Evolutionary conservation across 768 basidiomycete genomes (phyloP).

Genomic region (Suillus cothurnatus): DNA sequence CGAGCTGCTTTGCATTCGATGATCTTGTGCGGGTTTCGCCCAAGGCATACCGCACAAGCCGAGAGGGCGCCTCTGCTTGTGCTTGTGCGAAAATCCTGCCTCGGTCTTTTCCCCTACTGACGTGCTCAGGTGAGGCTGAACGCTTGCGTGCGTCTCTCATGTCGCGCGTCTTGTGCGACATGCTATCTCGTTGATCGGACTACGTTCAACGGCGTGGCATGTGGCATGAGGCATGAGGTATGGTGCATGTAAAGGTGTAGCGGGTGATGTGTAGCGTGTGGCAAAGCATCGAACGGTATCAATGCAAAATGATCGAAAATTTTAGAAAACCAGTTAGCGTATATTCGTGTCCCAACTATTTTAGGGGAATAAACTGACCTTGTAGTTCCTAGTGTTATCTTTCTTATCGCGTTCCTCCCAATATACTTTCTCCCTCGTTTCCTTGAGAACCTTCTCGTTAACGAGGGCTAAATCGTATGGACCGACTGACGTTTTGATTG

Average conservation of each 20-base stretch:
- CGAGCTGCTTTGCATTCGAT: too few relatives aligned
- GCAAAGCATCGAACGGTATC: too few relatives aligned
- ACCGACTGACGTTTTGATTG: accelerated
- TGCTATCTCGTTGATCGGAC: too few relatives aligned
- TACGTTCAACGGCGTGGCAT: too few relatives aligned
- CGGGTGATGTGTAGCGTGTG: too few relatives aligned
- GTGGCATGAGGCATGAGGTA: too few relatives aligned
- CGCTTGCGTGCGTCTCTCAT: neutral
- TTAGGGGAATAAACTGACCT: neutral
- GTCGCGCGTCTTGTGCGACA: too few relatives aligned
- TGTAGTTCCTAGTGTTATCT: neutral
- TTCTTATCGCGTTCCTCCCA: neutral
- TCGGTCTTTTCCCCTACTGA: too few relatives aligned
- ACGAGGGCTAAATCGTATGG: accelerated
- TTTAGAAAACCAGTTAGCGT: too few relatives aligned
- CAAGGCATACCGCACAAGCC: neutral
- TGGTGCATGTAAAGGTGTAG: too few relatives aligned
- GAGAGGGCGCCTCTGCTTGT: neutral
- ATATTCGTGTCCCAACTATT: too few relatives aligned
- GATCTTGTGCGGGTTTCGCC: neutral
- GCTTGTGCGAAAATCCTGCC: neutral
- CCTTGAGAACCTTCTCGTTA: neutral
- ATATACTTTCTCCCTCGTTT: neutral
- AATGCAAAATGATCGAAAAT: too few relatives aligned
- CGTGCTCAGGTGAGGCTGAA: neutral